Conservation (phyloP, 2,329 filamentous ascomycete species). For the Mollisiaceae sp. region DNA sequence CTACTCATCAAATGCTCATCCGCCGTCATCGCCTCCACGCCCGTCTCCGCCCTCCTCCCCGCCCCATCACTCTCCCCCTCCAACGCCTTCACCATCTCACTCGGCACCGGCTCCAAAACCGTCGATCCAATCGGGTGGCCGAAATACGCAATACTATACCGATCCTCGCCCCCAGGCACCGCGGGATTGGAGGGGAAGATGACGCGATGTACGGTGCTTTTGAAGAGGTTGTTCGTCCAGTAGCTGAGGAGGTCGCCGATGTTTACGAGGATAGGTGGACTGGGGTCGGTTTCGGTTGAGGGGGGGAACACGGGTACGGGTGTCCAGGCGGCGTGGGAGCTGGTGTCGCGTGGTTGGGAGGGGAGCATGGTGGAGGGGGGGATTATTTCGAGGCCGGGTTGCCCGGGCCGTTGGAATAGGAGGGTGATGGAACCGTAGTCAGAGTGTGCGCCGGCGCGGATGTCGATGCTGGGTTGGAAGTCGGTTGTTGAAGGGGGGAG, state of each 20-base stretch:
- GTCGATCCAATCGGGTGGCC: slow-evolving; percentile 64
- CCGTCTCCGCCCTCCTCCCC: slow-evolving; percentile 36
- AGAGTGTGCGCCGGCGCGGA: slow-evolving; percentile 89
- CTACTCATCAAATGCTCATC: slow-evolving; percentile 67
- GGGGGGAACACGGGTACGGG: slow-evolving; percentile 71
- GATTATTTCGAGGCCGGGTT: slow-evolving; percentile 85
- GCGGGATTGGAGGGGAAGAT: slow-evolving; percentile 60
- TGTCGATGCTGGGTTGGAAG: slow-evolving; percentile 60
- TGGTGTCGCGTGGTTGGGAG: slow-evolving; percentile 42
- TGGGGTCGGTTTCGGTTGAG: slow-evolving; percentile 60
- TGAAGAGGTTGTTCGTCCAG: slow-evolving; percentile 89
- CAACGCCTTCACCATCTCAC: slow-evolving; percentile 56
- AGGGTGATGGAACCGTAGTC: slow-evolving; percentile 74
- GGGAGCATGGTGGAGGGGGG: slow-evolving; percentile 53
- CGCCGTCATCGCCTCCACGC: slow-evolving; percentile 64
- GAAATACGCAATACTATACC: slow-evolving; percentile 73
- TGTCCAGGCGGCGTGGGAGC: slow-evolving; percentile 53
- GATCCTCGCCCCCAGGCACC: slow-evolving; percentile 39
- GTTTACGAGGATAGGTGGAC: slow-evolving; percentile 74
- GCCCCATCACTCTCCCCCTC: slow-evolving; percentile 12
- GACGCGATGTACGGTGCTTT: slow-evolving; percentile 88
- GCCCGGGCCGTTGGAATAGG: slow-evolving; percentile 85
- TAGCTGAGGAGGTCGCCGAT: slow-evolving; percentile 78
- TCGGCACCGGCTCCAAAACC: slow-evolving; percentile 63
- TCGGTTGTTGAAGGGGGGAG: slow-evolving; percentile 47